Evolutionary conservation across 2,329 filamentous ascomycete genomes (phyloP).

Genomic region (Ceratocystiopsis minuta): DNA sequence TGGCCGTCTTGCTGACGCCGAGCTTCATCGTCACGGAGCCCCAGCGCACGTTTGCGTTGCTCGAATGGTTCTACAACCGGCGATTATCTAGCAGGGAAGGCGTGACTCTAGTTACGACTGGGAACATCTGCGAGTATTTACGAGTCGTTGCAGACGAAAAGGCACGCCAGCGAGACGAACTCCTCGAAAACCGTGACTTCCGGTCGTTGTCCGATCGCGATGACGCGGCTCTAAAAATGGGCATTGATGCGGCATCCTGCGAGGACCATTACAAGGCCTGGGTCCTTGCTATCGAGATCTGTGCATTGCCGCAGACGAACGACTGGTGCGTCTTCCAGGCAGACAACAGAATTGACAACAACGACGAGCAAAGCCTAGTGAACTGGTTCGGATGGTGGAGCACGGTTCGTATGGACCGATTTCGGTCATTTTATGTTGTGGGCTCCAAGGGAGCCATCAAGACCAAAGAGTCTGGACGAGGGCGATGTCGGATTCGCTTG

Average conservation of each 20-base stretch:
- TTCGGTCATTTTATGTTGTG: slow-evolving; percentile 36
- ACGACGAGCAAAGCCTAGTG: slow-evolving; percentile 43
- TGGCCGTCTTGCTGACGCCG: slow-evolving; percentile 29
- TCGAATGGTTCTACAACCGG: slow-evolving; percentile 19
- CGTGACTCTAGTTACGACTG: slow-evolving; percentile 18
- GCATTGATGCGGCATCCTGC: slow-evolving; percentile 6
- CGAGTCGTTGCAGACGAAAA: slow-evolving; percentile 19
- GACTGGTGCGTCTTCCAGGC: too few species aligned
- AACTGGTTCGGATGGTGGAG: slow-evolving; percentile 47
- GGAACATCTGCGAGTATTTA: slow-evolving; percentile 19
- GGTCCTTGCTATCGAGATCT: slow-evolving; percentile 10
- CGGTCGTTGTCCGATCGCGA: neutral
- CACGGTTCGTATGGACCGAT: slow-evolving; percentile 27
- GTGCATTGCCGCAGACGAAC: too few species aligned
- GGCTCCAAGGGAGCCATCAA: slow-evolving; percentile 21
- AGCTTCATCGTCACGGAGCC: slow-evolving; percentile 31
- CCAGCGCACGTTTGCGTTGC: slow-evolving; percentile 17
- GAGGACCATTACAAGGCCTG: slow-evolving; percentile 8
- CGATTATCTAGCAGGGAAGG: slow-evolving; percentile 7
- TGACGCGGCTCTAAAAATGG: too few species aligned
- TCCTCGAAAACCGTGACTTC: slow-evolving; percentile 8
- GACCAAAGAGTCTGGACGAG: slow-evolving; percentile 6
- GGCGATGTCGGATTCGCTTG: slow-evolving; percentile 16
- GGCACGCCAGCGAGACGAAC: slow-evolving; percentile 8
- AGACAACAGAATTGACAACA: slow-evolving; percentile 25